Evolutionary conservation across 108 stramenopile species (phyloP).

Genomic region (Pseudonitzschia delicatissima): DNA sequence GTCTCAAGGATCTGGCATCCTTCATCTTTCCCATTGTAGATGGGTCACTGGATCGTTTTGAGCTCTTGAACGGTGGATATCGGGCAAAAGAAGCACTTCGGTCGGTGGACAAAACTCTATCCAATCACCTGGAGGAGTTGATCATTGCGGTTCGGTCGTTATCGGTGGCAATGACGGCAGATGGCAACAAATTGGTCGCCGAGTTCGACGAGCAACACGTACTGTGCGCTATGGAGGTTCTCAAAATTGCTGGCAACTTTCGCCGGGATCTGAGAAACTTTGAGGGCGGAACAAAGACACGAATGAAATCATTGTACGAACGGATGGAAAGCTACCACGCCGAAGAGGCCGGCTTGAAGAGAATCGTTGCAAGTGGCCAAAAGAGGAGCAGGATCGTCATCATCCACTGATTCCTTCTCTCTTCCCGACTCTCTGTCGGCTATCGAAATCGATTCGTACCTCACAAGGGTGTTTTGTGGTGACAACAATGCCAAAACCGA

Average conservation of each 20-base stretch:
- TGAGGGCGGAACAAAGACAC: conserved; percentile 52
- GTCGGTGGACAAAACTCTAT: conserved; percentile 57
- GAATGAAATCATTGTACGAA: conserved; percentile 47
- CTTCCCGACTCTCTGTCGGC: conserved; percentile 70
- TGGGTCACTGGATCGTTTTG: conserved; percentile 66
- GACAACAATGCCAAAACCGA: conserved; percentile 17
- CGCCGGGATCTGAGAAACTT: conserved; percentile 48
- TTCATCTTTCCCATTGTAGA: conserved; percentile 73
- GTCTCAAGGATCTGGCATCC: conserved; percentile 62
- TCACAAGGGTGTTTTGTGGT: conserved; percentile 59
- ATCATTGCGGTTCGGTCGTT: conserved; percentile 56
- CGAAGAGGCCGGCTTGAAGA: conserved; percentile 32
- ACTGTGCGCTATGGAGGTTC: conserved; percentile 66
- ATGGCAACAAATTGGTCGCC: conserved; percentile 36
- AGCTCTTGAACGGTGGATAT: conserved; percentile 77
- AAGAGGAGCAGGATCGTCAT: not conserved
- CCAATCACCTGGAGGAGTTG: conserved; percentile 66
- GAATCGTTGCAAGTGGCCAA: no score
- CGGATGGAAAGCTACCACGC: conserved; percentile 35
- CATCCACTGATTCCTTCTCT: conserved; percentile 13
- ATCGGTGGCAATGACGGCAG: conserved; percentile 47
- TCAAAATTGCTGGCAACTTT: conserved; percentile 72
- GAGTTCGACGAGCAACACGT: conserved; percentile 80
- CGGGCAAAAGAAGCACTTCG: conserved; percentile 40
- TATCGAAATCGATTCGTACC: conserved; percentile 66